A percentile compares a stretch with the other conserved stretches of the same genome.
Conservation (phyloP, 2,329 filamentous ascomycete genomes). For the Nannizzia gypsea region DNA sequence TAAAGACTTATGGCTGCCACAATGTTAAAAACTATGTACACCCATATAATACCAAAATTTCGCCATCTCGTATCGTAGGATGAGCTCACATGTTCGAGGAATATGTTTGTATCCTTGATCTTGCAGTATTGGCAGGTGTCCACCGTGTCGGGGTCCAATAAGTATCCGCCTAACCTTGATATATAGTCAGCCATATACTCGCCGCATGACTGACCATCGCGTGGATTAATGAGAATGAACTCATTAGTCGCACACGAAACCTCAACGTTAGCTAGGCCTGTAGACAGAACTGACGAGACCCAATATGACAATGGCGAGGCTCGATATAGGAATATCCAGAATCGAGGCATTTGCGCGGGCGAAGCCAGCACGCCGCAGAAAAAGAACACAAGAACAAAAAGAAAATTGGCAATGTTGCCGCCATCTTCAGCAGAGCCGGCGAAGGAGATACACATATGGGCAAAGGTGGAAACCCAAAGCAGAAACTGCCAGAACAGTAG, state of each 20-base stretch:
- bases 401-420: constrained; percentile 48
- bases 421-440: constrained; percentile 58
- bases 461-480: constrained; percentile 59
- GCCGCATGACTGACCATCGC: constrained; percentile 50
- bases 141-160: constrained; percentile 23
- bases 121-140: constrained; percentile 40
- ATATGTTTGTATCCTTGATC: constrained; percentile 37
- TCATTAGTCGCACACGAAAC: constrained; percentile 27
- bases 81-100: constrained; percentile 31
- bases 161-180: constrained; percentile 23
- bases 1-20: constrained; percentile 47
- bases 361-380: constrained; percentile 46
- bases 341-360: constrained; percentile 48
- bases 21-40: constrained; percentile 54
- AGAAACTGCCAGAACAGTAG: constrained; percentile 54
- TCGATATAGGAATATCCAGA: constrained; percentile 69
- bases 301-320: constrained; percentile 54
- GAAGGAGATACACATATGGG: constrained; percentile 60
- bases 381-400: constrained; percentile 47
- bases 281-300: constrained; percentile 28
- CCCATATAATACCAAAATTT: constrained; percentile 60
- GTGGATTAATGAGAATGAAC: constrained; percentile 33
- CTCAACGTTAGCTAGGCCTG: constrained; percentile 19
- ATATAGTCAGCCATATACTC: constrained; percentile 38
- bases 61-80: constrained; percentile 45